Evolutionary conservation across 345 rosid species (phyloP).

Genomic region (Rhizophora mangle): DNA sequence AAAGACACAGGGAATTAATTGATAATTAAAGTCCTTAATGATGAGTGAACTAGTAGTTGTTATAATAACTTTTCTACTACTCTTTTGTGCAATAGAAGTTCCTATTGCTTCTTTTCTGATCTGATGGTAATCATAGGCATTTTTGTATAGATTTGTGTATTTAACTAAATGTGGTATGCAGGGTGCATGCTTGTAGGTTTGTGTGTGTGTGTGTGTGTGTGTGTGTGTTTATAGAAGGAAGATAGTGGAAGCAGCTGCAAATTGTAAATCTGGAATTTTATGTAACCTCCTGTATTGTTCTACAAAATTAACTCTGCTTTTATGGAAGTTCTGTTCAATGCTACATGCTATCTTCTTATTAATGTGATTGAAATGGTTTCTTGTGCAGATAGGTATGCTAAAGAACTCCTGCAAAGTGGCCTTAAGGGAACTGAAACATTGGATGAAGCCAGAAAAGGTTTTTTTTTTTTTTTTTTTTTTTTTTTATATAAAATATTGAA

Average conservation of each 20-base stretch:
- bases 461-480: conserved; percentile 6
- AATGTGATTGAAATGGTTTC: conserved; percentile 9
- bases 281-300: neutral
- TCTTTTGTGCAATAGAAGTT: too few relatives aligned
- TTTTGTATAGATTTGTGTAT: neutral
- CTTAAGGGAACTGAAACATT: conserved; percentile 59
- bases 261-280: neutral
- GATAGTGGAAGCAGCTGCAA: neutral
- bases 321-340: neutral
- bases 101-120: too few relatives aligned
- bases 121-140: too few relatives aligned
- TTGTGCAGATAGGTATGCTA: conserved; percentile 57
- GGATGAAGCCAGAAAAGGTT: conserved; percentile 89
- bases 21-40: too few relatives aligned
- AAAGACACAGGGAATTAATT: too few relatives aligned
- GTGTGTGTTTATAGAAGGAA: neutral
- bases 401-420: conserved; percentile 58
- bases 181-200: neutral
- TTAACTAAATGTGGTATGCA: too few relatives aligned
- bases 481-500: neutral
- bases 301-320: neutral
- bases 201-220: neutral
- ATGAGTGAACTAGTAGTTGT: too few relatives aligned
- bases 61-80: too few relatives aligned
- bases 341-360: neutral